Conservation (phyloP, 768 basidiomycete species). For the Coprinopsis marcescibilis region DNA sequence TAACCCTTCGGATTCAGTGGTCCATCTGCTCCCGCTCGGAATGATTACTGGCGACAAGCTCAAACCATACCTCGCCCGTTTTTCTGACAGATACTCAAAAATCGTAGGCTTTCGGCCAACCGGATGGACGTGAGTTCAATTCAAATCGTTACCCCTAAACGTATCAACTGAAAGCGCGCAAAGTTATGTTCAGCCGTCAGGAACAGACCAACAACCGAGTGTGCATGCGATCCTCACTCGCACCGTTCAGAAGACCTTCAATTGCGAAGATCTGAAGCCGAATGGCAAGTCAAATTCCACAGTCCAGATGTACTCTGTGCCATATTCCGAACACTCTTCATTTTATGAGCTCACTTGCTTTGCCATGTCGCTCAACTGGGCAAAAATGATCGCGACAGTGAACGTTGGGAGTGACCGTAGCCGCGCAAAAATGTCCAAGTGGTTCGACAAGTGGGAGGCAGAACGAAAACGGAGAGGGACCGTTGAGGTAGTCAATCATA, state of each 20-base stretch:
- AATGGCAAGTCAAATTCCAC: slow-evolving; percentile 64
- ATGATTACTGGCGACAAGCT: slow-evolving; percentile 74
- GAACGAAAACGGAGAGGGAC: slow-evolving; percentile 60
- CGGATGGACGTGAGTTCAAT: slow-evolving; percentile 81
- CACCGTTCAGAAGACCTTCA: slow-evolving; percentile 64
- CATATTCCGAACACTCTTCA: slow-evolving; percentile 94
- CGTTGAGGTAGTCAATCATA: slow-evolving; percentile 31
- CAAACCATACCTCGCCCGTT: slow-evolving; percentile 68
- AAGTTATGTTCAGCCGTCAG: slow-evolving; percentile 64
- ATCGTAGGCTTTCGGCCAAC: slow-evolving; percentile 88
- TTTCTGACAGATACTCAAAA: slow-evolving; percentile 63
- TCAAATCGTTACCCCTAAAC: neutral
- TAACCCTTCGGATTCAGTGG: slow-evolving; percentile 68
- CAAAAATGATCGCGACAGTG: slow-evolving; percentile 91
- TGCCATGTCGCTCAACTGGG: slow-evolving; percentile 81
- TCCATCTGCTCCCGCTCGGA: slow-evolving; percentile 82
- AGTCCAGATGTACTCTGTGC: slow-evolving; percentile 75
- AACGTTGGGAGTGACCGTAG: slow-evolving; percentile 73
- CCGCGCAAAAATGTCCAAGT: slow-evolving; percentile 80
- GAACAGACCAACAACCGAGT: slow-evolving; percentile 55
- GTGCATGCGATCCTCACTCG: slow-evolving; percentile 64
- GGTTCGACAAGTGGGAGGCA: slow-evolving; percentile 85
- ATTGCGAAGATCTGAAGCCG: slow-evolving; percentile 58
- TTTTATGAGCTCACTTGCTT: slow-evolving; percentile 96
- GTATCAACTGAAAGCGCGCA: neutral